Evolutionary conservation across 306 rosid genomes (phyloP).

Genomic region (Ziziphus jujuba): DNA sequence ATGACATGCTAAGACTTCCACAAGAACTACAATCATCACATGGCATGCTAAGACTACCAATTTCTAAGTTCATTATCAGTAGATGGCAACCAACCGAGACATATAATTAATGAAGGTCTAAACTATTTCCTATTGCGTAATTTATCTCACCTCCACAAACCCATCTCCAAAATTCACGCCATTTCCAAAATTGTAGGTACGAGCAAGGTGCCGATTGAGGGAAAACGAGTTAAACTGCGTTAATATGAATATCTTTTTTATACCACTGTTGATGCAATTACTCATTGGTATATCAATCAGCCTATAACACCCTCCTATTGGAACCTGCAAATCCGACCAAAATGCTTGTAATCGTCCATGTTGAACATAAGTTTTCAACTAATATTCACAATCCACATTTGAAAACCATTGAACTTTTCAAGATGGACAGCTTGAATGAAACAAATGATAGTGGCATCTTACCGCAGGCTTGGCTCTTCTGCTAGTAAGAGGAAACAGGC

Average conservation of each 20-base stretch:
- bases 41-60: neutral
- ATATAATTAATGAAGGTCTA: neutral
- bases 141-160: constrained; percentile 74
- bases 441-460: constrained; percentile 9
- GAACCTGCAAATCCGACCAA: constrained; percentile 54
- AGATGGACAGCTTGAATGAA: neutral
- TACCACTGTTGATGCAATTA: constrained; percentile 90
- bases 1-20: no score
- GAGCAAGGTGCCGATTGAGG: constrained; percentile 86
- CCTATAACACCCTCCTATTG: constrained; percentile 90
- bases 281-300: constrained; percentile 95
- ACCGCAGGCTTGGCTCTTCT: constrained; percentile 95
- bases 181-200: constrained; percentile 69
- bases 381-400: neutral
- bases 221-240: constrained; percentile 89
- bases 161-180: constrained; percentile 84
- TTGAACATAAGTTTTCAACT: neutral
- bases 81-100: neutral
- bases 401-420: neutral
- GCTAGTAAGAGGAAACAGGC: constrained; percentile 84
- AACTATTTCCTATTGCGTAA: neutral
- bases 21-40: neutral
- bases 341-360: neutral
- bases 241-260: constrained; percentile 74
- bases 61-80: neutral